Percentiles rank a stretch among this genome's conserved stretches.
These are phyloP conservation scores for Fusarium sp. DNA, from an alignment of 2,329 filamentous ascomycete species.

Conservation along the genomic window DNA sequence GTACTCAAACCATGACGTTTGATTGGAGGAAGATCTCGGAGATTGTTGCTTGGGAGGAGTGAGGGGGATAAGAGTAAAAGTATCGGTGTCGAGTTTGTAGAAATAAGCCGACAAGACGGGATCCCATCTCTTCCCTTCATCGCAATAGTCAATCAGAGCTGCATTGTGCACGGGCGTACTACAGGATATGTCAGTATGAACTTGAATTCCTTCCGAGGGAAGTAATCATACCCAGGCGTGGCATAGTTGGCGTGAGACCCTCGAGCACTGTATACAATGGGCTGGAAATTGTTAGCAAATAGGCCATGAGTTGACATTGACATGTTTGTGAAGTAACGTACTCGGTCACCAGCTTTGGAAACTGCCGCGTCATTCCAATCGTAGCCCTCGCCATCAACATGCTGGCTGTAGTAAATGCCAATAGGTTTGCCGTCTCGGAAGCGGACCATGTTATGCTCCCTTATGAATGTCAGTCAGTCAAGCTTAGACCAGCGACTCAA, in stretches of 20 bases:
- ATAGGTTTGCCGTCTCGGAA: slow-evolving; percentile 41
- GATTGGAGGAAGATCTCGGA: slow-evolving; percentile 31
- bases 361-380: slow-evolving; percentile 44
- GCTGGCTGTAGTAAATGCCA: slow-evolving; percentile 45
- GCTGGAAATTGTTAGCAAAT: slow-evolving; percentile 36
- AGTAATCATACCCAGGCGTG: slow-evolving; percentile 39
- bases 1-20: slow-evolving; percentile 50
- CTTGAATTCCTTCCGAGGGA: rapidly evolving
- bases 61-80: slow-evolving; percentile 34
- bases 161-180: slow-evolving; percentile 48
- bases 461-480: slow-evolving; percentile 18
- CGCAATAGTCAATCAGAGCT: slow-evolving; percentile 48
- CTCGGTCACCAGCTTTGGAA: slow-evolving; percentile 39
- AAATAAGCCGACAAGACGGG: slow-evolving; percentile 50
- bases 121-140: slow-evolving; percentile 48
- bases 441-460: slow-evolving; percentile 44
- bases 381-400: slow-evolving; percentile 38
- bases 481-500: rapidly evolving
- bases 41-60: slow-evolving; percentile 18
- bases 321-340: slow-evolving; percentile 22
- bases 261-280: slow-evolving; percentile 47
- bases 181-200: neutral
- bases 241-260: slow-evolving; percentile 51
- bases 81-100: slow-evolving; percentile 45
- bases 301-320: rapidly evolving